Evolutionary conservation across 2,329 filamentous ascomycete species (phyloP), one percentile per base, ranked within the genome.

Genomic region (Sordariomycetes sp.): DNA sequence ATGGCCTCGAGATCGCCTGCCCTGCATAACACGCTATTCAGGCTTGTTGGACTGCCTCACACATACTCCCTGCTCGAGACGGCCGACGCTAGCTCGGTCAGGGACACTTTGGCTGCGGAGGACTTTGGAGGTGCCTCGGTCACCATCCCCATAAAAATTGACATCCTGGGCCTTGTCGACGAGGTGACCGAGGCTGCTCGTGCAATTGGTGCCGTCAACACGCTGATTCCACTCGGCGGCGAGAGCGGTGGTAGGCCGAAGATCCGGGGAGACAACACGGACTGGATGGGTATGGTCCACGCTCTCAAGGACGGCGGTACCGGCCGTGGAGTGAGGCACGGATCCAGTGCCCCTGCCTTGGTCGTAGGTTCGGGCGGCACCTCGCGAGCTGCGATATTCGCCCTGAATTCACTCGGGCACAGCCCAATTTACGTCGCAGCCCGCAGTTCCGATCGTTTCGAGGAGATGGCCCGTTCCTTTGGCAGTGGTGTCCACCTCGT

Each of bases 341-440:
- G 46, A 12, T 11, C 46, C n/a, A 18, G 48, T 16, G 37, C 58
- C 7, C 53, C 55, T 20, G 48, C 57, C 28, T 82, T 97, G 63
- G 89, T 97, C 16, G 83, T 99, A 58, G 94, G 94, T 3, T 90
- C 90, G 8, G 94, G 94, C 16, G 94, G 94, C 25, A 99, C 94
- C 6, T 89, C 91, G 0, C 85, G 94, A 59, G 94, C 93, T 5
- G 94, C 93, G 48, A 87, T 97, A 67, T 97, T 89, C 68, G 89
- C 93, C 1, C 78, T 99, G 25, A 85, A 92, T 64, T 83, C 83
- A 51, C 89, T 97, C 71, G 88, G 88, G 35, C 96, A 90, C 74
- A 81, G 80, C 8, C 90, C 91, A 2, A 89, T 99, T 66, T 96
- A 96, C 71, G 78, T 97, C 56, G 82, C 94, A 28, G 93, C 91